Percentiles rank a stretch among this genome's conserved stretches.
These are phyloP conservation scores for Rhodamnia argentea DNA, from an alignment of 345 rosid genomes.

Conservation along the genomic window DNA sequence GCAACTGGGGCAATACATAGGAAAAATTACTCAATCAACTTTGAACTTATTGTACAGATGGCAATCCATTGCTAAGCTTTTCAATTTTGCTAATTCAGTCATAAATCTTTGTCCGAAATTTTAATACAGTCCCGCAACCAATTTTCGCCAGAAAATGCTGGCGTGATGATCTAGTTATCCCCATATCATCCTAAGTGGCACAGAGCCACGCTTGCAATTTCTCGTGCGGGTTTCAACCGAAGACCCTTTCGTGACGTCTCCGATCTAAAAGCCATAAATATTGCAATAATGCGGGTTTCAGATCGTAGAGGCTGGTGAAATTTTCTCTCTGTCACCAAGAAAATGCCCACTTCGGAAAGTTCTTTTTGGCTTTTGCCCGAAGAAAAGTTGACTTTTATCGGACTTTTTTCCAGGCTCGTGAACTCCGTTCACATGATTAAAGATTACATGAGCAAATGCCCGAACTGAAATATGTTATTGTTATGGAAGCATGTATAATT, in stretches of 20 bases:
- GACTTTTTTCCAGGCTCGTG: neutral
- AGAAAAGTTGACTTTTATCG: neutral
- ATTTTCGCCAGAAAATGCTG: no score
- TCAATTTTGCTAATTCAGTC: no score
- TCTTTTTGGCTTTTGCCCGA: neutral
- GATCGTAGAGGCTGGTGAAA: neutral
- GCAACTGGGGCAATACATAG: no score
- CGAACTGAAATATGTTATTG: neutral
- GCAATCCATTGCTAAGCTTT: no score
- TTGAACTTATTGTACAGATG: no score
- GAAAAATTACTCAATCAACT: no score
- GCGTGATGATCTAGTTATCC: no score
- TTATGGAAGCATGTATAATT: neutral
- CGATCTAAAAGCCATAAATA: neutral
- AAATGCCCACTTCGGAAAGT: neutral
- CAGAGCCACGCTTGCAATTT: no score
- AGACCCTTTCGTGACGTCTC: neutral
- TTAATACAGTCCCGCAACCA: no score
- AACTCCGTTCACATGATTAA: neutral
- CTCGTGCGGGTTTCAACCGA: neutral
- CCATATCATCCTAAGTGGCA: no score
- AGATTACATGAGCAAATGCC: neutral
- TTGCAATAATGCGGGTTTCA: neutral
- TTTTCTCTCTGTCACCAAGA: neutral
- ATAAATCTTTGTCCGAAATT: no score